Evolutionary conservation across 164 flowering plant species (phyloP), one percentile per base, ranked within the genome.

Genomic region (Vitis amurensis): DNA sequence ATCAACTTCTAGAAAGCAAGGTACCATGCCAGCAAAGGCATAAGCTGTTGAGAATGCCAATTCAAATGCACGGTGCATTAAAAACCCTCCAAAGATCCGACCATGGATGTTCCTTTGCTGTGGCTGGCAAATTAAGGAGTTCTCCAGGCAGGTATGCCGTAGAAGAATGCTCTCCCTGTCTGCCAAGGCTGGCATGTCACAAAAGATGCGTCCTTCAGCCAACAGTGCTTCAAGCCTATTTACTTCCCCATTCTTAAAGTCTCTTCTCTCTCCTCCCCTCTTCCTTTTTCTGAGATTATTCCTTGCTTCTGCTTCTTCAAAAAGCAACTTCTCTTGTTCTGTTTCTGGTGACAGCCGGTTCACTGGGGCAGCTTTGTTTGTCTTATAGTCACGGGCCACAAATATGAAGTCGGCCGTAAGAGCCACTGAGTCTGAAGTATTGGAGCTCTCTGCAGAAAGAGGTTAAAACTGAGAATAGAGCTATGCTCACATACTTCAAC

Each of bases 91-190:
- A 74, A 94, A 94, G 58, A 94, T 94, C 52, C 97, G 81, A 67
- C 99, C 97, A 77, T 94, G 96, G 71, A 91, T 80, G 83, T 94
- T 94, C 73, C 99, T 82, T 71, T 94, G 99, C 74, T 94, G 99
- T 52, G 99, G 99, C 74, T 94, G 97, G 84, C 99, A 94, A 72
- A 94, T 88, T 67, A 94, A 73, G 56, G 95, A 87, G 78, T 94
- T 86, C 71, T 92, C 96, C 31, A 91, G 89, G 55, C 88, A 74
- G 13, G 99, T 91, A 68, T 92, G 94, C 73, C 85, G 82, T 13
- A 92, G 73, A 69, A 94, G 89, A 80, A 94, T 94, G 89, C 91
- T 92, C 72, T 94, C 86, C 82, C 99, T 84, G 81, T 92, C 89
- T 61, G 97, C 97, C 74, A 94, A 78, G 66, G 99, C 97, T 8